These are phyloP conservation scores for Peniophora sp. DNA, from an alignment of 1,284 basidiomycete species.

Conservation along the genomic window DNA sequence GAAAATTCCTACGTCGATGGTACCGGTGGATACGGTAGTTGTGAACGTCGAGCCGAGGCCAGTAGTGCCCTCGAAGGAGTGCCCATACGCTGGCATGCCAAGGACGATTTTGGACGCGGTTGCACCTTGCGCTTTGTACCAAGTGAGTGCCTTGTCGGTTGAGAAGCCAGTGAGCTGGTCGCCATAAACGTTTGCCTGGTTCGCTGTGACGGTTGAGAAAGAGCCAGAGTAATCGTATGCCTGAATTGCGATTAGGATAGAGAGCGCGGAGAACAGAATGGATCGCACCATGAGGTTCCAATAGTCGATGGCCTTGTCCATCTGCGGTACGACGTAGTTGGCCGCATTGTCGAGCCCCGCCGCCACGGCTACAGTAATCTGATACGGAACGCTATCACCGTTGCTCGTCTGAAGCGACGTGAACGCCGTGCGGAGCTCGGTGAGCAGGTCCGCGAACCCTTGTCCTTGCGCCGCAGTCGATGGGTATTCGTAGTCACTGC, in stretches of 20 bases:
- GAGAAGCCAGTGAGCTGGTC: conserved; percentile 52
- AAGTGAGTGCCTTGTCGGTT: conserved; percentile 66
- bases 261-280: conserved; percentile 1
- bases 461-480: conserved; percentile 40
- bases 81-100: conserved; percentile 83
- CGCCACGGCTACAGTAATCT: conserved; percentile 47
- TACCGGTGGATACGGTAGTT: conserved; percentile 69
- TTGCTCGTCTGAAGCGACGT: conserved; percentile 42
- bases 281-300: conserved; percentile 85
- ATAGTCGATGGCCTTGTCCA: conserved; percentile 71
- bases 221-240: conserved; percentile 75
- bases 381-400: conserved; percentile 52
- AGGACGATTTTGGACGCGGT: conserved; percentile 58
- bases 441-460: conserved; percentile 52
- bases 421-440: conserved; percentile 48
- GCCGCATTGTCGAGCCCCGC: conserved; percentile 67
- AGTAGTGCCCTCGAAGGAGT: conserved; percentile 72
- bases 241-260: conserved; percentile 23
- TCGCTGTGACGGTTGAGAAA: conserved; percentile 60
- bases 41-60: conserved; percentile 69
- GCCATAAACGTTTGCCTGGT: conserved; percentile 81
- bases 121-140: conserved; percentile 64
- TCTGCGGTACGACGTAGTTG: conserved; percentile 58
- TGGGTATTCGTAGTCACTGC: conserved; percentile 57
- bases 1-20: conserved; percentile 61